These are phyloP conservation scores for Coemansia sp. DNA, from an alignment of 192 early-diverging fungal genomes.

Conservation along the genomic window DNA sequence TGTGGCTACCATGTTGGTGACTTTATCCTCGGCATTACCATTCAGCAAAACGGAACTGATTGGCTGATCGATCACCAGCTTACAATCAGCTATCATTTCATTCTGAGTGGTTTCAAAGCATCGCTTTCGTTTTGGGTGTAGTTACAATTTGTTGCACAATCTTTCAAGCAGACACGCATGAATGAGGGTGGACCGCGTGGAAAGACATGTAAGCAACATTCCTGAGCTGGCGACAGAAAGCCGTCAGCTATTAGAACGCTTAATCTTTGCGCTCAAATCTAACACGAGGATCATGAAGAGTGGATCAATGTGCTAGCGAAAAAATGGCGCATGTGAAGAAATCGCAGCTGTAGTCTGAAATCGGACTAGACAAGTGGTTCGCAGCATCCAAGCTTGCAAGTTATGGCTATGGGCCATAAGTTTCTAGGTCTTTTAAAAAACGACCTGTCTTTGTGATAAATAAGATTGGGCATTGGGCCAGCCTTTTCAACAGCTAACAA, in stretches of 20 bases:
- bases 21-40: no score
- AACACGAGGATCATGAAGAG: slow-evolving; percentile 5
- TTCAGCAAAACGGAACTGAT: no score
- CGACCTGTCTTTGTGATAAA: background rate
- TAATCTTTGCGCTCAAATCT: slow-evolving; percentile 19
- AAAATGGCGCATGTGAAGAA: slow-evolving; percentile 13
- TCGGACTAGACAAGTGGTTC: background rate
- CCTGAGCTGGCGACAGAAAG: background rate
- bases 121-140: background rate
- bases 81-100: background rate
- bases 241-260: no score
- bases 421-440: background rate
- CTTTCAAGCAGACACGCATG: background rate
- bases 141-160: background rate
- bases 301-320: slow-evolving; percentile 13
- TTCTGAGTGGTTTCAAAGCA: background rate
- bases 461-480: no score
- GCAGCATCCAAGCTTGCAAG: background rate
- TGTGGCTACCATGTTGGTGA: no score
- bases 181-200: background rate
- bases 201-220: background rate
- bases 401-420: slow-evolving; percentile 5
- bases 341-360: background rate
- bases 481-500: no score
- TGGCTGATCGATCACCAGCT: background rate